phyloP scores from a whole-genome alignment of 2,329 filamentous ascomycete species.

The Cryphonectria naterciae region DNA sequence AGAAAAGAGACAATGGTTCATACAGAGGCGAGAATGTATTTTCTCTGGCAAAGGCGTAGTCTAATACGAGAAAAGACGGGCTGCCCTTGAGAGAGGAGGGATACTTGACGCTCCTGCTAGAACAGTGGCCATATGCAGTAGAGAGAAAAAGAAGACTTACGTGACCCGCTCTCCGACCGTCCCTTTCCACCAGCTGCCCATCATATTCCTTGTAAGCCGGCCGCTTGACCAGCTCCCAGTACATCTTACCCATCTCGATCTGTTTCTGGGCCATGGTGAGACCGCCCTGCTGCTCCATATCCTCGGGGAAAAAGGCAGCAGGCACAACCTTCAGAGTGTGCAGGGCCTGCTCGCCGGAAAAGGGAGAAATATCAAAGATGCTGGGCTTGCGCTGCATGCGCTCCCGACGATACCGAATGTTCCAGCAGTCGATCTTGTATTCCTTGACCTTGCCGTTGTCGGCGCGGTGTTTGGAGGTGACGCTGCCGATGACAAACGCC shows the following conservation, averaged over 20 bases:
- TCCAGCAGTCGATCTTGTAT: conserved; percentile 46
- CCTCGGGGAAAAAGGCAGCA: conserved; percentile 46
- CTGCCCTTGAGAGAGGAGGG: not conserved
- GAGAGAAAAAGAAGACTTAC: conserved; percentile 19
- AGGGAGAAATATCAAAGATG: conserved; percentile 42
- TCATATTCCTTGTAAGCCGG: conserved; percentile 53
- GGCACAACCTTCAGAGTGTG: conserved; percentile 47
- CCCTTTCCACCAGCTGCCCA: conserved; percentile 43
- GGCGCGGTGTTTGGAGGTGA: conserved; percentile 28
- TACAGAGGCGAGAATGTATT: too few species aligned
- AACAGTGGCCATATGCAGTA: not conserved
- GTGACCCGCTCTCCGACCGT: conserved; percentile 33
- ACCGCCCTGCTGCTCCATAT: conserved; percentile 36
- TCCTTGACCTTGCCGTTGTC: conserved; percentile 15
- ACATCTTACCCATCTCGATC: conserved; percentile 47
- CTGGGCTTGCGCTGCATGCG: conserved; percentile 45
- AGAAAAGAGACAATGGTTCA: not conserved
- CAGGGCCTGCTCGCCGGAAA: conserved; percentile 50
- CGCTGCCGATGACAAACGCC: conserved; percentile 46
- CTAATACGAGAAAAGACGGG: not conserved
- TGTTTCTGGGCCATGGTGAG: conserved; percentile 42
- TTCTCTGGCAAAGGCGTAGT: not conserved
- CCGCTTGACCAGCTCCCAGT: conserved; percentile 52
- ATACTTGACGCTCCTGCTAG: not conserved
- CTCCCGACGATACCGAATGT: conserved; percentile 42